Conservation (phyloP, 257 asterid species). For the Lycium ferocissimum region DNA sequence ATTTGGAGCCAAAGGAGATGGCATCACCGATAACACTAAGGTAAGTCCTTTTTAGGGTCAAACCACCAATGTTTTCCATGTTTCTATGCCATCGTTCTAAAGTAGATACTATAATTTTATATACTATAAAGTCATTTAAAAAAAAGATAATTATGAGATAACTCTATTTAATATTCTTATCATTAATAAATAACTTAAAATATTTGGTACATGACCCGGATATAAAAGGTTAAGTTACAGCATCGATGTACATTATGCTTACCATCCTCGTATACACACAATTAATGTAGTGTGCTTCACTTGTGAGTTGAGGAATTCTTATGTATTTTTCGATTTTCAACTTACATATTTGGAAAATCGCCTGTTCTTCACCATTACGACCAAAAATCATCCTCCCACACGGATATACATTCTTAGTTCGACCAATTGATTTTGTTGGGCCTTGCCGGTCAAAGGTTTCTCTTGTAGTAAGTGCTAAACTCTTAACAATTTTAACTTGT, state of each 20-base stretch:
- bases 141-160: neutral
- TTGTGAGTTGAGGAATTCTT: slow-evolving; percentile 21
- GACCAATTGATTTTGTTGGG: slow-evolving; percentile 65
- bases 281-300: neutral
- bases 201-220: neutral
- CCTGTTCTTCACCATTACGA: slow-evolving; percentile 48
- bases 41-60: slow-evolving; percentile 32
- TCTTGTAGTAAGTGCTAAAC: slow-evolving; percentile 54
- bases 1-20: slow-evolving; percentile 76
- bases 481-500: neutral
- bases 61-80: neutral
- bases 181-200: neutral
- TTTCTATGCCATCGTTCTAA: neutral
- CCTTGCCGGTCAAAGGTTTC: slow-evolving; percentile 74
- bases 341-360: slow-evolving; percentile 68
- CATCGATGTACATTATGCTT: neutral
- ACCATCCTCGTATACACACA: neutral
- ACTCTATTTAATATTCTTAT: neutral
- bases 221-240: no score
- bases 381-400: slow-evolving; percentile 58
- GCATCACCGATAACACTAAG: slow-evolving; percentile 60
- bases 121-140: neutral
- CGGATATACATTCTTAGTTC: slow-evolving; percentile 50
- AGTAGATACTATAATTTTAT: neutral
- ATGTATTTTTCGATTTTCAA: slow-evolving; percentile 53